Percentiles rank a stretch among this genome's conserved stretches.
Conservation (phyloP, 495 filamentous ascomycete species). For the Aspergillus hancockii region DNA sequence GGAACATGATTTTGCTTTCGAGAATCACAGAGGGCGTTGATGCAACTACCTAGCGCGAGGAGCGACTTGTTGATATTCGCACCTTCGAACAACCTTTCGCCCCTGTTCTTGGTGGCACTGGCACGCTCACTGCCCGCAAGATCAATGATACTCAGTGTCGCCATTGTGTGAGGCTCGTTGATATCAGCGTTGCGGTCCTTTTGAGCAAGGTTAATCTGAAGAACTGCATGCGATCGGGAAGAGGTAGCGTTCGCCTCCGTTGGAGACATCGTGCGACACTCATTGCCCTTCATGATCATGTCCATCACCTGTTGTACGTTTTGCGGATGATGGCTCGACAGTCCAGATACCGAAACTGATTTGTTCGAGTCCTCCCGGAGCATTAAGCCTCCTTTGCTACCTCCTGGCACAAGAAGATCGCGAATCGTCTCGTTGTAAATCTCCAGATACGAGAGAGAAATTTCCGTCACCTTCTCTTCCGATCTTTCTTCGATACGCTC, state of each 20-base stretch:
- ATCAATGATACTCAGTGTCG: conserved; percentile 97
- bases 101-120: conserved; percentile 94
- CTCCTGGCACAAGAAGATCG: conserved; percentile 84
- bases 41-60: conserved; percentile 92
- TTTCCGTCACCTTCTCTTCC: conserved; percentile 82
- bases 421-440: conserved; percentile 99
- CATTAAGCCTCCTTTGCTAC: conserved; percentile 85
- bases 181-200: conserved; percentile 92
- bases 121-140: conserved; percentile 94
- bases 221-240: conserved; percentile 95
- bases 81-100: conserved; percentile 87
- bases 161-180: conserved; percentile 96
- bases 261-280: conserved; percentile 91
- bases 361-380: conserved; percentile 94
- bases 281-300: conserved; percentile 96
- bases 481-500: conserved; percentile 87
- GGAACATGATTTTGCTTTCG: conserved; percentile 92
- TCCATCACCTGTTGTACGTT: conserved; percentile 97
- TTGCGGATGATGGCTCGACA: conserved; percentile 88
- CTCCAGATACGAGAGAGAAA: conserved; percentile 94
- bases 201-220: conserved; percentile 94
- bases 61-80: conserved; percentile 99
- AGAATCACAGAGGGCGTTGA: conserved; percentile 96
- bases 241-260: conserved; percentile 98
- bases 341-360: conserved; percentile 85